Evolutionary conservation across 352 stramenopile genomes (phyloP).

Genomic region (Pythium aquatile): DNA sequence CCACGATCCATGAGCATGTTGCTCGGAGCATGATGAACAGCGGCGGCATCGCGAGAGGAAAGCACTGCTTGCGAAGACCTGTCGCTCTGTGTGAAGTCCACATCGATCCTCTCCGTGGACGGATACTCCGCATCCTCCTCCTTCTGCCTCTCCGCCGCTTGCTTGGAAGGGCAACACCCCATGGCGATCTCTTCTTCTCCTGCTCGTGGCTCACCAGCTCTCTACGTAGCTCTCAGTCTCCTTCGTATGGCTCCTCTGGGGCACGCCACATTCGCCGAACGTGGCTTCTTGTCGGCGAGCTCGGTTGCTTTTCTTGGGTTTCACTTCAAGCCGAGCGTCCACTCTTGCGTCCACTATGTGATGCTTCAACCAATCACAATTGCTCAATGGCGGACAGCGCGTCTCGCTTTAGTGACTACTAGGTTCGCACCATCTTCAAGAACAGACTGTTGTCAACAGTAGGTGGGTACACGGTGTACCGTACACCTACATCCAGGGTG

Average conservation of each 20-base stretch:
- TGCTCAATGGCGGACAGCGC: background rate
- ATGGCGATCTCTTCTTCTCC: slow-evolving; percentile 28
- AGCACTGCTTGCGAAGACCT: slow-evolving; percentile 5
- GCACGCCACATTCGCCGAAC: background rate
- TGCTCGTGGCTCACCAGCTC: no score
- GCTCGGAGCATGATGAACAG: slow-evolving; percentile 7
- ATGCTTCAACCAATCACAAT: slow-evolving; percentile 10
- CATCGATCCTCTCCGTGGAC: slow-evolving; percentile 18
- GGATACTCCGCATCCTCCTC: slow-evolving; percentile 18
- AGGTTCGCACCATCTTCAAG: background rate
- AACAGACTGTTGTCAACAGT: no score
- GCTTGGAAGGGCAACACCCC: slow-evolving; percentile 67
- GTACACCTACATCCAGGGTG: no score
- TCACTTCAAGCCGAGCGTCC: slow-evolving; percentile 16
- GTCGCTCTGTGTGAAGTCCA: slow-evolving; percentile 19
- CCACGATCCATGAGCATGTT: slow-evolving; percentile 43
- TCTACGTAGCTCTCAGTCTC: background rate
- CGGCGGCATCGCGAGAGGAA: background rate
- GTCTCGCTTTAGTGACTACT: slow-evolving; percentile 5
- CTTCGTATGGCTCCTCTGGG: background rate
- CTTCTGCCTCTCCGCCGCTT: slow-evolving; percentile 11
- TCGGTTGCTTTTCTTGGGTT: slow-evolving; percentile 6
- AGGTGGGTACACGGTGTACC: no score
- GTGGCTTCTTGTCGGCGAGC: slow-evolving; percentile 12
- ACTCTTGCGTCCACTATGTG: slow-evolving; percentile 27